Conservation (phyloP, 345 rosid genomes). For the Citrus reticulata region DNA sequence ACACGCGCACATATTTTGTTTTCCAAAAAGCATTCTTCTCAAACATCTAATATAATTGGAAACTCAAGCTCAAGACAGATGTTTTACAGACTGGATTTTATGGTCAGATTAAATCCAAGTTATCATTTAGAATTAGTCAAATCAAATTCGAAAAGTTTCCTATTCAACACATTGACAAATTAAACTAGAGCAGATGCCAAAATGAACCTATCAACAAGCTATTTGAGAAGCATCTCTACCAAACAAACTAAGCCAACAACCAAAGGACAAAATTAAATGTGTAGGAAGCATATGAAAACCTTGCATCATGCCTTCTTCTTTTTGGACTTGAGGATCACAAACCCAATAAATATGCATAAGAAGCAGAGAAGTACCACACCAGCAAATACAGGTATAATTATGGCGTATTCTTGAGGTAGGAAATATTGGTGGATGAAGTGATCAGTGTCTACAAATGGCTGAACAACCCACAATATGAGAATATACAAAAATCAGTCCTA, state of each 20-base stretch:
- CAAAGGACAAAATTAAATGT: not conserved
- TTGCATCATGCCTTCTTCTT: constrained; percentile 65
- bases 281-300: not conserved
- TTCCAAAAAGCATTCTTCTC: not conserved
- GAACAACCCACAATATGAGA: constrained; percentile 21
- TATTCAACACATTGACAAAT: not conserved
- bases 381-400: constrained; percentile 67
- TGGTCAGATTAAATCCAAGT: not conserved
- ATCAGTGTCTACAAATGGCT: constrained; percentile 92
- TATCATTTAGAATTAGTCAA: not conserved
- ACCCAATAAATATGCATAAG: constrained; percentile 64
- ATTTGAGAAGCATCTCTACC: not conserved
- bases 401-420: constrained; percentile 80
- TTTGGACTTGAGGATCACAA: constrained; percentile 79
- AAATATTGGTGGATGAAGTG: constrained; percentile 89
- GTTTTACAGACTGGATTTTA: not conserved
- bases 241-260: not conserved
- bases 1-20: no score
- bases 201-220: not conserved
- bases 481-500: not conserved
- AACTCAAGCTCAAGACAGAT: not conserved
- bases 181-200: not conserved
- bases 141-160: not conserved
- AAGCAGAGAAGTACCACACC: constrained; percentile 67
- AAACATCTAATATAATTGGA: not conserved